Conservation (phyloP, 768 basidiomycete species). For the Rhodotorula diobovata region DNA sequence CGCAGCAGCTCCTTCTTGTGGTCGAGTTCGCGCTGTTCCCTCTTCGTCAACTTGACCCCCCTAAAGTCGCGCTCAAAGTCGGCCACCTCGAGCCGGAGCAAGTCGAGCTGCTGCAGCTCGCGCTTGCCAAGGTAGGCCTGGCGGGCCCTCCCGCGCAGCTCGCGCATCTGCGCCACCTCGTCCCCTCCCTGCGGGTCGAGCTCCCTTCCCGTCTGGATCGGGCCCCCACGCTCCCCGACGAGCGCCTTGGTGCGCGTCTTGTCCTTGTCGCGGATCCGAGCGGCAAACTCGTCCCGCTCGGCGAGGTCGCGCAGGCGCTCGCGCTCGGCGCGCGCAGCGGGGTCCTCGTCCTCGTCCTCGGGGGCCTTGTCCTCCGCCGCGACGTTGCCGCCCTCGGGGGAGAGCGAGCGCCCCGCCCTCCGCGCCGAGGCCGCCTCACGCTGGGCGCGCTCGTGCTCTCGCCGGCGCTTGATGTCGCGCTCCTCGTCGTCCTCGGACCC, state of each 20-base stretch:
- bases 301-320: constrained; percentile 71
- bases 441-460: neutral
- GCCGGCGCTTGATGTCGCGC: constrained; percentile 48
- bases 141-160: constrained; percentile 78
- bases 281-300: constrained; percentile 90
- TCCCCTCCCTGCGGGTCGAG: constrained; percentile 59
- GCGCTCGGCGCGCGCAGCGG: constrained; percentile 63
- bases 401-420: too few species aligned
- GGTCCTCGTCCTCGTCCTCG: constrained; percentile 58
- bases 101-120: constrained; percentile 90
- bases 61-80: constrained; percentile 87
- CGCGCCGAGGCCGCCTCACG: neutral
- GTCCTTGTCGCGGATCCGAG: constrained; percentile 77
- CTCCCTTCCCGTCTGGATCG: constrained; percentile 75
- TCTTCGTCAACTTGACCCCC: constrained; percentile 83
- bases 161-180: constrained; percentile 58
- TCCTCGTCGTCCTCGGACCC: constrained; percentile 49
- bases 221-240: constrained; percentile 83
- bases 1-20: constrained; percentile 85
- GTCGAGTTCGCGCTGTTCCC: constrained; percentile 74
- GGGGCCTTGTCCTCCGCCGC: constrained; percentile 47
- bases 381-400: constrained; percentile 44
- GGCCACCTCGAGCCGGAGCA: constrained; percentile 83
- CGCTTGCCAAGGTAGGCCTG: constrained; percentile 96
- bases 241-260: constrained; percentile 71